A percentile compares a stretch with the other conserved stretches of the same genome.
These are phyloP conservation scores for Botrytis cinerea DNA, from an alignment of 2,329 filamentous ascomycete species.

Conservation along the genomic window DNA sequence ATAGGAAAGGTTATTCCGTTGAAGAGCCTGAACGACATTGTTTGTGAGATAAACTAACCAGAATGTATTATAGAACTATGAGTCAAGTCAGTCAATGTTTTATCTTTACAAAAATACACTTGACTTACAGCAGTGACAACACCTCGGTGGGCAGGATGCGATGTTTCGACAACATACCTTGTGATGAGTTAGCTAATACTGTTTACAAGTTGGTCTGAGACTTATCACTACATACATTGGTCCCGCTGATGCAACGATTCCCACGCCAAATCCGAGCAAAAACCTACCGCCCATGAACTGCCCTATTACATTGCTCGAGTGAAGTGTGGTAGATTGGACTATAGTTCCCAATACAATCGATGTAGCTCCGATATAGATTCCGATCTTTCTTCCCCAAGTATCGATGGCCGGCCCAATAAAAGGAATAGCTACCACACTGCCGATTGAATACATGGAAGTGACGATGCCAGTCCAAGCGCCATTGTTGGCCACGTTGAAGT, in stretches of 20 bases:
- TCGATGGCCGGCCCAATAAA: conserved; percentile 51
- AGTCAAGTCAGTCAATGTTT: neutral
- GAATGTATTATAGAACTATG: conserved; percentile 37
- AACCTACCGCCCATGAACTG: conserved; percentile 58
- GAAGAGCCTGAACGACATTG: neutral
- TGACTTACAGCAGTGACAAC: conserved; percentile 40
- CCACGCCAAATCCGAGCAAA: conserved; percentile 58
- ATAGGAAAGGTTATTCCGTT: neutral
- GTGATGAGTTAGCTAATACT: neutral
- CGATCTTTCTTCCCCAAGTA: conserved; percentile 48
- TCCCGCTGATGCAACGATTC: conserved; percentile 48
- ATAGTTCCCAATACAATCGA: conserved; percentile 49
- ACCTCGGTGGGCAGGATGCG: conserved; percentile 48
- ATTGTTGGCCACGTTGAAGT: conserved; percentile 45
- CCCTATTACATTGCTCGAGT: conserved; percentile 37
- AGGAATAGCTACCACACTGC: conserved; percentile 49
- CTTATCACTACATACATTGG: conserved; percentile 48
- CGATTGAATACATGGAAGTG: conserved; percentile 53
- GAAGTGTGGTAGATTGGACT: conserved; percentile 45
- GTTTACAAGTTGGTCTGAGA: neutral
- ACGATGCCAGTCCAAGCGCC: conserved; percentile 53
- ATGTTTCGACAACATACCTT: conserved; percentile 11
- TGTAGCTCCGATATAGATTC: conserved; percentile 49
- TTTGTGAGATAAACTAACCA: conserved; percentile 28
- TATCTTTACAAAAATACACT: neutral